Evolutionary conservation across 257 asterid genomes (phyloP).

Genomic region (Solanum peruvianum): DNA sequence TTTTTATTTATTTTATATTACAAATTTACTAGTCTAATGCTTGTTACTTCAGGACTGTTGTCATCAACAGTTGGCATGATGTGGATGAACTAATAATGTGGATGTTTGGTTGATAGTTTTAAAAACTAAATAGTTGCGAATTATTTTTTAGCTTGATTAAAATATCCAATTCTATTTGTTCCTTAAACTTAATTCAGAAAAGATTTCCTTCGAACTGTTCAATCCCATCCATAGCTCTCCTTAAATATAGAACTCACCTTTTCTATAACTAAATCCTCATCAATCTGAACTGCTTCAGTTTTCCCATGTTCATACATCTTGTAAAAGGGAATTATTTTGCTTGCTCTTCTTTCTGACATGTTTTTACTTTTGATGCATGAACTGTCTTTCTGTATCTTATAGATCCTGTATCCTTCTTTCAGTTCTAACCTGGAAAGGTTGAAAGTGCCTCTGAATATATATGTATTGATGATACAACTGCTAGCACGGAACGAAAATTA

Average conservation of each 20-base stretch:
- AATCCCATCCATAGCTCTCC: neutral
- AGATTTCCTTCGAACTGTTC: neutral
- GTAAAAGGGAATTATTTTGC: neutral
- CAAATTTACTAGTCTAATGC: neutral
- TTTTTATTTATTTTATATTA: neutral
- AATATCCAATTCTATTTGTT: neutral
- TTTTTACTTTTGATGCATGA: neutral
- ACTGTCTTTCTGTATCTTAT: neutral
- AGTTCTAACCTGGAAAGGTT: slow-evolving; percentile 73
- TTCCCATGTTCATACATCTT: neutral
- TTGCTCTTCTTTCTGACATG: neutral
- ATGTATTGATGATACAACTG: slow-evolving; percentile 67
- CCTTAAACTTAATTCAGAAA: neutral
- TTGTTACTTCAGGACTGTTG: neutral
- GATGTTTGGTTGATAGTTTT: neutral
- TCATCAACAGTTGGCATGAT: neutral
- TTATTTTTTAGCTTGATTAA: neutral
- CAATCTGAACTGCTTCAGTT: neutral
- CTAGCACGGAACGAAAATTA: slow-evolving; percentile 73
- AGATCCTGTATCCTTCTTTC: slow-evolving; percentile 12
- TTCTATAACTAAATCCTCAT: neutral
- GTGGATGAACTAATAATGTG: neutral
- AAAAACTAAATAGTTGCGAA: neutral
- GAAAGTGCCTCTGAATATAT: slow-evolving; percentile 53
- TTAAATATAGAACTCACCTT: neutral